These are phyloP conservation scores for Pythium brachiatum DNA, from an alignment of 352 stramenopile genomes.

Conservation along the genomic window DNA sequence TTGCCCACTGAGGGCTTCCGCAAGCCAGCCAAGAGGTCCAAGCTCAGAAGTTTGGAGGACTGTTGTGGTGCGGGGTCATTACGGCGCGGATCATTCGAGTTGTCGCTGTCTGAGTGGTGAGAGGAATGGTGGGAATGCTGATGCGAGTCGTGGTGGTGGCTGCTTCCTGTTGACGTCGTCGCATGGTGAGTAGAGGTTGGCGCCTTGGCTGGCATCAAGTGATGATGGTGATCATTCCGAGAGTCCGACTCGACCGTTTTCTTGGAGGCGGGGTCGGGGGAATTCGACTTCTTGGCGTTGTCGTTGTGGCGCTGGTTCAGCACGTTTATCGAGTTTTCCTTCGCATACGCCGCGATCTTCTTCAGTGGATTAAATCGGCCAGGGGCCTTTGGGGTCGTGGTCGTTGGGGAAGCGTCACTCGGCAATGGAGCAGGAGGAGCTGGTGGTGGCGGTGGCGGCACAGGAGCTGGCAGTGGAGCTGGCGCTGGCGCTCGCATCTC, in stretches of 20 bases:
- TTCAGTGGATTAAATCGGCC: slow-evolving; percentile 31
- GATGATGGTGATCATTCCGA: slow-evolving; percentile 20
- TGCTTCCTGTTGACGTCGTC: slow-evolving; percentile 1
- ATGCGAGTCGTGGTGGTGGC: slow-evolving; percentile 1
- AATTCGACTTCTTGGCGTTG: slow-evolving; percentile 15
- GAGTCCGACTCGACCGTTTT: slow-evolving; percentile 21
- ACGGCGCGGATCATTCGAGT: slow-evolving; percentile 6
- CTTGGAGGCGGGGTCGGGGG: slow-evolving; percentile 18
- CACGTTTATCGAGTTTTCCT: slow-evolving; percentile 32
- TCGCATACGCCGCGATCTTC: slow-evolving; percentile 32
- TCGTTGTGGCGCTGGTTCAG: slow-evolving; percentile 26
- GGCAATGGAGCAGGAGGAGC: neutral
- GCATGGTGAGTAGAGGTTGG: slow-evolving; percentile 14
- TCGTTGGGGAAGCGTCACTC: neutral
- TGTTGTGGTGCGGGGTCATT: neutral
- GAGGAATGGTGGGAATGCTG: slow-evolving; percentile 1
- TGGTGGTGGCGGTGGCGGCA: neutral
- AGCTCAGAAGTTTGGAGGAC: slow-evolving; percentile 27
- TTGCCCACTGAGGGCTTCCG: slow-evolving; percentile 20
- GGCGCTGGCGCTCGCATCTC: slow-evolving; percentile 20
- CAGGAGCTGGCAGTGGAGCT: slow-evolving; percentile 1
- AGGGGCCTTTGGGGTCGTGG: slow-evolving; percentile 9
- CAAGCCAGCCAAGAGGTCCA: slow-evolving; percentile 22
- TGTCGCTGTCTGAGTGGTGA: slow-evolving; percentile 10
- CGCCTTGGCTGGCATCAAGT: slow-evolving; percentile 13